Conservation (phyloP, 768 basidiomycete genomes). For the Termitomyces sp. region DNA sequence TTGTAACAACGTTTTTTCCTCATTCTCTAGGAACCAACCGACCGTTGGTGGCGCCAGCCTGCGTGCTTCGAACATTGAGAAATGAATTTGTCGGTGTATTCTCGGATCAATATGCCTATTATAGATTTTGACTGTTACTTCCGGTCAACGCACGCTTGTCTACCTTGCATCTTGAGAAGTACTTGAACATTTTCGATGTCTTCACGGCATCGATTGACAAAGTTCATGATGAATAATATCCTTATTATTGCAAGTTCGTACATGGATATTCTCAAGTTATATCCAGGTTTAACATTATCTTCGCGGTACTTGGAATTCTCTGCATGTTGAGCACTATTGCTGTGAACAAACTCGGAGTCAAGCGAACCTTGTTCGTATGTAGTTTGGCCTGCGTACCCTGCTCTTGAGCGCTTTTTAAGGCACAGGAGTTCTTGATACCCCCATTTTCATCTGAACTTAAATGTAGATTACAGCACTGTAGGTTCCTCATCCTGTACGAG, state of each 20-base stretch:
- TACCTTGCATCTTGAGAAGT: slow-evolving; percentile 16
- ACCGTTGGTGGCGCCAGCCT: no score
- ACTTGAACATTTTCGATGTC: neutral
- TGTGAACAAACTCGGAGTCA: slow-evolving; percentile 14
- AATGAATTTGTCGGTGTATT: no score
- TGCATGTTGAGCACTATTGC: slow-evolving; percentile 12
- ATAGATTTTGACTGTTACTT: no score
- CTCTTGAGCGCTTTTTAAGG: slow-evolving; percentile 12
- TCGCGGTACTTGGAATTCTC: slow-evolving; percentile 13
- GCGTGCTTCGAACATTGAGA: no score
- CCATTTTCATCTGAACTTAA: neutral
- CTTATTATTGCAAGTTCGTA: slow-evolving; percentile 6
- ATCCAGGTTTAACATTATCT: slow-evolving; percentile 8
- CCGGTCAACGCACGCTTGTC: no score
- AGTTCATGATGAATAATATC: neutral
- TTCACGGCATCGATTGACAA: neutral
- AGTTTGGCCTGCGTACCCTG: slow-evolving; percentile 12
- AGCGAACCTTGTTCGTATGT: slow-evolving; percentile 11
- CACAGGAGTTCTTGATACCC: neutral
- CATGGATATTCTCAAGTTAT: neutral
- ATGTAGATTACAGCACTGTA: slow-evolving; percentile 16
- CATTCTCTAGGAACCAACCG: slow-evolving; percentile 8
- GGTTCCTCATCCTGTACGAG: neutral
- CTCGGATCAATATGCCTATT: no score
- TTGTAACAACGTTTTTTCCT: neutral